Base-by-base conservation (phyloP, 176 grass and related monocot genomes). In the Raddia guianensis region DNA sequence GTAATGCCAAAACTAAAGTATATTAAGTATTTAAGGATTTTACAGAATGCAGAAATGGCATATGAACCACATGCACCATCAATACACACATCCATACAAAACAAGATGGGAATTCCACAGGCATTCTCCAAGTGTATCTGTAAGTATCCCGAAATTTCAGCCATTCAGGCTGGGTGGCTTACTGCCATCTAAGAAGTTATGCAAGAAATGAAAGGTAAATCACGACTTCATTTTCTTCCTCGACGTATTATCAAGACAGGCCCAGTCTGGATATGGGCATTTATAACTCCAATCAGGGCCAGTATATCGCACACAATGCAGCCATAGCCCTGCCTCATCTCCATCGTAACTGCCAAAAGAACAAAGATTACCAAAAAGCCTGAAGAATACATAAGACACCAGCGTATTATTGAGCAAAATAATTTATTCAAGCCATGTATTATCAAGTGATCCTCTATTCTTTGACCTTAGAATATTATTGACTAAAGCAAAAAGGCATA, bases 251-350 rank as follows among this genome's bases (percentile, higher is more conserved):
- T 84, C 81, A 49, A 92, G 83, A 69, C 8, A 70, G 1, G 84
- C 84, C 96, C 96, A 98, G n/a, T 89, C 89, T 71, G 96, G 96
- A 80, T 82, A 91, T 49, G 90, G 96, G 68, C 92, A 98, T 77
- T 93, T 83, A 5, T 95, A 98, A 45, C 88, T 82, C 96, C 96
- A 98, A 82, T 90, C 96, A 61, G 96, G 92, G 35, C 96, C 92
- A 5, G 90, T 89, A 76, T 98, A 98, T 37, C 84, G 69, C 70
- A 86, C 78, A 47, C 96, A 98, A 76, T 95, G 92, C 64, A 98
- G 73, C 90, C 96, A 98, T 43, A 98, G 21, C 55, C 75, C 96
- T 79, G 91, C 86, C 82, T 93, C 96, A 46, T 95, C 82, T 54
- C 84, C 82, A 63, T 93, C 92, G 49, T 98, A 98, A 57, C 96